Evolutionary conservation across 495 filamentous ascomycete genomes (phyloP), one percentile per base, ranked within the genome.

Genomic region (Penicillium longicatenatum): DNA sequence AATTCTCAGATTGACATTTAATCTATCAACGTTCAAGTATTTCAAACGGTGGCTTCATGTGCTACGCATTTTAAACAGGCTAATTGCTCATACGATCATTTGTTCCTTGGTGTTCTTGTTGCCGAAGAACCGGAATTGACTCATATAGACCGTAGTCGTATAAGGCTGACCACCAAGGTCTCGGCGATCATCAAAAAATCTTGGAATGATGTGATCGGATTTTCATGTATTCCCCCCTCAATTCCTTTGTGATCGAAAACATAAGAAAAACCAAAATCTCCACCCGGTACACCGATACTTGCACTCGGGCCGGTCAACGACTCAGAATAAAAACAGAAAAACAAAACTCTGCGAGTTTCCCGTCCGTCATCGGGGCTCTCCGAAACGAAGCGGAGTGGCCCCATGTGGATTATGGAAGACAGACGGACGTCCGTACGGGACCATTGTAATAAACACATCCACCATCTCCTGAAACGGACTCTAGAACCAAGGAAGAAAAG

Each of bases 391-490:
- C 30, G 33, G 33, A 16, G 19, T 21, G 49, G 49, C 49, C 49
- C 17, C 31, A 39, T 51, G 19, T 21, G 17, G 31, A 35, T 19
- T 37, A 39, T 39, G 37, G 37, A n/a, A 16, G 2, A 17, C 37
- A 39, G 37, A n/a, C 44, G 24, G 19, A 22, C 12, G 20, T 26
- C 19, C 9, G 44, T 46, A 39, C 37, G 37, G 14, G 43, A 16
- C 43, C 43, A 46, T 46, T 46, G 43, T 17, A 17, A 44, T 41
- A 53, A 37, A 39, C 14, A 29, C 11, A 52, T 24, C 51, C 51
- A 56, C 46, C 51, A 43, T 43, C 31, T 33, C 20, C 35, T 44
- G 50, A 42, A 33, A 49, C 21, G 33, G 45, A 54, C 29, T 35
- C 24, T 17, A 22, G n/a, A 42, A 35, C 57, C 50, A 39, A 30